Base-by-base conservation (phyloP, 2,329 filamentous ascomycete genomes). In the Epichloe bromicola region DNA sequence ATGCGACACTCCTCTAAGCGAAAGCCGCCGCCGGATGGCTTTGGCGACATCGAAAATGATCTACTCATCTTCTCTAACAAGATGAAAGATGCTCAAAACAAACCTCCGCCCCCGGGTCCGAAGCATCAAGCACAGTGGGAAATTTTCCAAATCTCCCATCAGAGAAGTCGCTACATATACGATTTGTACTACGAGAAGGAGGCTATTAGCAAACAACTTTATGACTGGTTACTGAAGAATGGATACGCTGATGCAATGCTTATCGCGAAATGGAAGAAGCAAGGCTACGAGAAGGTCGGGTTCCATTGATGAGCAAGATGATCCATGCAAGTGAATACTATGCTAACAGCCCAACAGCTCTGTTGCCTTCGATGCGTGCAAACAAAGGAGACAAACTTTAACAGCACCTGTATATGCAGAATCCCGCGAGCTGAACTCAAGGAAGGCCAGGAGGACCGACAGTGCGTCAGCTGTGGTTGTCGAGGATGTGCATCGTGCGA, bases 261-360 rank as follows among this genome's bases (percentile, higher is more conserved):
- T 63, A 97, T 98, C 64, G 93, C 93, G 14, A 98, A 98, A 73
- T 98, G 93, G 93, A 98, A 98, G 80, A 98, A 98, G 74, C 86
- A 94, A 63, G 93, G 93, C 15, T 98, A 98, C 63, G 93, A 98
- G 70, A 96, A 97, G 82, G 87, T 88, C 67, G 48, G 48, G 75
- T 66, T 30, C 17, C 8, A 37, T 33, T 26, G 20, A 23, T 39
- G 2, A 23, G 14, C 5, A n/a, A n/a, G 3, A 15, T 45, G 26
- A 68, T 51, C 47, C 2, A 39, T 5, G 34, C 4, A n/a, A 12
- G 8, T 17, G 19, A 19, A 20, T 8, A 34, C 14, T 15, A 17
- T 19, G 17, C 33, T 49, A 15, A 49, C 33, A 15, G 15, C 17
- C 44, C 23, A 19, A 36, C 62, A 93, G 86, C 72, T 98, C 42